Base-by-base conservation (phyloP, 2,329 filamentous ascomycete genomes). In the Acrocalymma vagum region DNA sequence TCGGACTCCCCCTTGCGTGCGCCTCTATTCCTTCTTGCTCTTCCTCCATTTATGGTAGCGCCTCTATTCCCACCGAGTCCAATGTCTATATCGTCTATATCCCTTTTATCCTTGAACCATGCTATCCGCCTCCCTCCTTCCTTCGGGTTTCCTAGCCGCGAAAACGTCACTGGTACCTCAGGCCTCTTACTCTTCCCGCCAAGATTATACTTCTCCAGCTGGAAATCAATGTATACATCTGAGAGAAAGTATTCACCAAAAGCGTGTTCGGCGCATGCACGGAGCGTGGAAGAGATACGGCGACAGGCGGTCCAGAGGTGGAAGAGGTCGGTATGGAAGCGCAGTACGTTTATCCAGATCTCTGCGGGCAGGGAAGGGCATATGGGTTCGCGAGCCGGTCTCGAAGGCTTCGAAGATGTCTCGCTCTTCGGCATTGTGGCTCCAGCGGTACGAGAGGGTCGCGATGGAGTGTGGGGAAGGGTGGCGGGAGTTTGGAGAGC, bases 281-380 rank as follows among this genome's bases (percentile, higher is more conserved):
- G 52, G 14, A 63, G 55, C 2, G 53, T 47, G 10, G 48, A 34
- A 1, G 64, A 68, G n/a, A 64, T 42, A 39, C 41, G 52, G 14
- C 64, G 62, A 32, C 61, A 63, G 6, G 46, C 48, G 15, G 48
- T 52, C 64, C 64, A 68, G 9, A 68, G 60, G 41, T 68, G 63
- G 4, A 53, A 45, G 29, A 60, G 57, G 35, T 64, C 60, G 44
- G 42, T 37, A 47, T 60, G 53, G 51, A 60, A 51, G 25, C 52
- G 39, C 24, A 69, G 54, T 36, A 69, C 58, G 45, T 60, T 60
- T 30, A 65, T 65, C 65, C 64, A 69, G 14, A 68, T 31, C 37
- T 69, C 65, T 6, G 63, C 58, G 1, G 65, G 65, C 3, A 69
- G 51, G 5, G 60, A 53, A 3, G 57, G 50, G 40, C 60, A 63